Percentiles rank a stretch among this genome's conserved stretches.
These are phyloP conservation scores for Lipomyces yamanashiensis DNA, from an alignment of 805 yeast genomes.

Conservation along the genomic window DNA sequence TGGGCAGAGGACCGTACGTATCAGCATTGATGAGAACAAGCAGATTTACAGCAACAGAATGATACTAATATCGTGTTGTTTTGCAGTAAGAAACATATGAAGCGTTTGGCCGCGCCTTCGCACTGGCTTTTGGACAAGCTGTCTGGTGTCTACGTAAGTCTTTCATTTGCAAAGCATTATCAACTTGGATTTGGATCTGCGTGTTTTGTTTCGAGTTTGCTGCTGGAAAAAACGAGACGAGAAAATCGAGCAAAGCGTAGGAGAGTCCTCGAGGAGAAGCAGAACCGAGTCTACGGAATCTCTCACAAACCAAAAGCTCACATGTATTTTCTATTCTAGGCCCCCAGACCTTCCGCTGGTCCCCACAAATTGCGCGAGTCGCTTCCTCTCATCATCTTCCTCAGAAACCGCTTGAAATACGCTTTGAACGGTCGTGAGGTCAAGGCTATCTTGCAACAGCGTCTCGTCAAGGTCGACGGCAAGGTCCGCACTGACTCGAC, in stretches of 20 bases:
- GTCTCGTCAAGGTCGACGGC: slow-evolving; percentile 98
- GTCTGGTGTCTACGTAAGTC: slow-evolving; percentile 80
- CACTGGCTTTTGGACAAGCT: slow-evolving; percentile 99
- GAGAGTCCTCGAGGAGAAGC: no score
- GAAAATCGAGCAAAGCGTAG: background rate
- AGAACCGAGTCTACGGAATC: background rate
- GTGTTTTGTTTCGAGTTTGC: no score
- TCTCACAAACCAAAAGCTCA: background rate
- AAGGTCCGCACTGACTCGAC: slow-evolving; percentile 99
- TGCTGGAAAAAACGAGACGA: no score
- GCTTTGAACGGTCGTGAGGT: slow-evolving; percentile 99
- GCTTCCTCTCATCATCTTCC: slow-evolving; percentile 92
- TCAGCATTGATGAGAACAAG: background rate
- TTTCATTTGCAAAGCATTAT: background rate
- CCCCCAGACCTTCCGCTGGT: slow-evolving; percentile 99
- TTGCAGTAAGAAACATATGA: slow-evolving; percentile 83
- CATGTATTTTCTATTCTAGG: slow-evolving; percentile 44
- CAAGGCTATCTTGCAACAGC: slow-evolving; percentile 96
- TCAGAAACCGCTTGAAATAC: slow-evolving; percentile 98
- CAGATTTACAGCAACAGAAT: no score
- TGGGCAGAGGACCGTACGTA: slow-evolving; percentile 39
- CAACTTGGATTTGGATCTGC: background rate
- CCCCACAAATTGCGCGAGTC: slow-evolving; percentile 99
- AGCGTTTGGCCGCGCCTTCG: slow-evolving; percentile 99
- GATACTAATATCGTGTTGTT: slow-evolving; percentile 2